Percentiles rank a stretch among this genome's conserved stretches.
phyloP scores from a whole-genome alignment of 2,329 filamentous ascomycete genomes.

The Stagonosporopsis rhizophila region DNA sequence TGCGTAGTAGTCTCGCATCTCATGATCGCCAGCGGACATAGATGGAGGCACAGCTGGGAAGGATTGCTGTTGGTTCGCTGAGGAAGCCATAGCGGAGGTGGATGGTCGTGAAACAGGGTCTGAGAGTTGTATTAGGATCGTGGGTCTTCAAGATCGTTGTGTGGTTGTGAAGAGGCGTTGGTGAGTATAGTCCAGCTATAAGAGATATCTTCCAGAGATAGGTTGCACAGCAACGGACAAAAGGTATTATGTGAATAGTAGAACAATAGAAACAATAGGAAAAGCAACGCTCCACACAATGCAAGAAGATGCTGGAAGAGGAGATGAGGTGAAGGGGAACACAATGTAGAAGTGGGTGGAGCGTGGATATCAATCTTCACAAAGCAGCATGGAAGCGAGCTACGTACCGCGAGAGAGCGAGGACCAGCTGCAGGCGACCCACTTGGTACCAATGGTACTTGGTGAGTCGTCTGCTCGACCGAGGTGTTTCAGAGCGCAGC shows the following conservation, averaged over 20 bases:
- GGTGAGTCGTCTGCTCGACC: slow-evolving; percentile 48
- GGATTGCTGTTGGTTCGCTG: slow-evolving; percentile 61
- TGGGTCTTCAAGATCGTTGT: slow-evolving; percentile 10
- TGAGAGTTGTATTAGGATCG: slow-evolving; percentile 42
- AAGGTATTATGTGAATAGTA: slow-evolving; percentile 21
- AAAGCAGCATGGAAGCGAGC: slow-evolving; percentile 37
- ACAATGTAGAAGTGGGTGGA: slow-evolving; percentile 20
- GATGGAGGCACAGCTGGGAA: slow-evolving; percentile 64
- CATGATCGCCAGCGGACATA: slow-evolving; percentile 67
- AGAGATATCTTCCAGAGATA: slow-evolving; percentile 44
- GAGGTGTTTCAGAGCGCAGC: slow-evolving; percentile 52
- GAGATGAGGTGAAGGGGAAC: slow-evolving; percentile 27
- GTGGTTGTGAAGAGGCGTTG: slow-evolving; percentile 10
- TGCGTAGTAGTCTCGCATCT: slow-evolving; percentile 67
- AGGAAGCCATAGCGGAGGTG: slow-evolving; percentile 54
- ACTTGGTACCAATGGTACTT: slow-evolving; percentile 48
- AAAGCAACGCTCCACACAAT: slow-evolving; percentile 46
- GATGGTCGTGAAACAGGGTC: slow-evolving; percentile 42
- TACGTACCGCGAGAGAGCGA: slow-evolving; percentile 52
- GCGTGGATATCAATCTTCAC: slow-evolving; percentile 39
- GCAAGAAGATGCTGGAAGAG: slow-evolving; percentile 39
- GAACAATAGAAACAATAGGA: slow-evolving; percentile 36
- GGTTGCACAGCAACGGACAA: slow-evolving; percentile 20
- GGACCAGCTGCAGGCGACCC: slow-evolving; percentile 47
- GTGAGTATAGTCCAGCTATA: slow-evolving; percentile 27